Evolutionary conservation across 805 yeast genomes (phyloP), one percentile per base, ranked within the genome.

Genomic region (Hanseniaspora meyeri): DNA sequence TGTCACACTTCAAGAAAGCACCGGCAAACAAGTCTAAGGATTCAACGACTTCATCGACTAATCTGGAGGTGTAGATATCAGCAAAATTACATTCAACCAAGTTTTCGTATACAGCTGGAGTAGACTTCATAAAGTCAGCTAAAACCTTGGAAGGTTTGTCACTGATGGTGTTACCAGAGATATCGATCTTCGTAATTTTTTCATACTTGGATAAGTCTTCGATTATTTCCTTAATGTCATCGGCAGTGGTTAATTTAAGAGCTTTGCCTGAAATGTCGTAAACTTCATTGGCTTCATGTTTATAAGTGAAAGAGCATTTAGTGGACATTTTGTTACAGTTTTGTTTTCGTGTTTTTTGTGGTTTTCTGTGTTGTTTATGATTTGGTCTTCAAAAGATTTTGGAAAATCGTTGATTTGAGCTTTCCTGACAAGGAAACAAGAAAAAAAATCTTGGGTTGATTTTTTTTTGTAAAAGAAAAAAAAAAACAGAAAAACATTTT

Each of bases 101-200:
- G 58, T 80, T 73, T 51, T 73, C 74, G 45, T 67, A 66, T 39
- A 71, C 67, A 11, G 65, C 58, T 54, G 64, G 64, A 63, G 69
- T 67, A 48, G 63, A 55, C 58, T 73, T 60, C 60, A 82, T 68
- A 10, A 79, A 76, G 47, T 77, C 73, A 40, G 91, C 87, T 51
- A 93, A 71, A 29, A 78, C 77, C 63, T 78, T 75, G 38, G 95
- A 85, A 4, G 97, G 95, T 47, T 82, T 95, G 58, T 89, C 83
- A 58, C 97, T 96, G 60, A 90, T 81, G 34, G 98, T 90, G 73
- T 91, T 93, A 61, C 99, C 99, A 8, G 90, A 82, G 57, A 93
- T 75, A 68, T 88, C 95, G 45, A 90, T 74, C 63, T 79, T 81
- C 40, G 76, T 78, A 40, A 70, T 64, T 50, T 62, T 69, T 31